These are phyloP conservation scores for Euphorbia pulcherrima DNA, from an alignment of 345 rosid genomes.

Conservation along the genomic window DNA sequence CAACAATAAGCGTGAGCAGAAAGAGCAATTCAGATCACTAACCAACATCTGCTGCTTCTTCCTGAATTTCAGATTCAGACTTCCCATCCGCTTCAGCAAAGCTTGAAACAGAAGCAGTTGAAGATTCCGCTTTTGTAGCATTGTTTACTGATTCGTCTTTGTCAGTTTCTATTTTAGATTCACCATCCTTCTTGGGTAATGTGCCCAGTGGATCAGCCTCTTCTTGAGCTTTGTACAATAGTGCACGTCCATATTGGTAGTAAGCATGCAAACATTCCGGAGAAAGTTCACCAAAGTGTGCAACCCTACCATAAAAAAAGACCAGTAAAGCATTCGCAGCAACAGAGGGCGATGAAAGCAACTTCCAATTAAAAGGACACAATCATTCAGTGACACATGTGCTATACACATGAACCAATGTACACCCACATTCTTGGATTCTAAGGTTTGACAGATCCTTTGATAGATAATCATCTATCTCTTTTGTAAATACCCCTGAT, in stretches of 20 bases:
- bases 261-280: constrained; percentile 62
- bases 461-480: not conserved
- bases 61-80: constrained; percentile 36
- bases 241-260: constrained; percentile 74
- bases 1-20: not conserved
- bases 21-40: constrained; percentile 14
- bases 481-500: not conserved
- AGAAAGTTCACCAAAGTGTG: constrained; percentile 68
- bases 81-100: constrained; percentile 44
- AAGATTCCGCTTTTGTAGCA: constrained; percentile 42
- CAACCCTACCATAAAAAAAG: constrained; percentile 44
- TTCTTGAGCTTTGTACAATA: constrained; percentile 82
- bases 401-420: not conserved
- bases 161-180: constrained; percentile 33
- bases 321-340: not conserved
- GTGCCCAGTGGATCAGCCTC: constrained; percentile 83
- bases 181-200: constrained; percentile 64
- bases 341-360: not conserved
- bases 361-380: not conserved
- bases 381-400: not conserved
- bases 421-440: not conserved
- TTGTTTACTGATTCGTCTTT: constrained; percentile 46
- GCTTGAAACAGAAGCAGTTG: constrained; percentile 47
- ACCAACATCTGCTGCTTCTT: constrained; percentile 44
- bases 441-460: not conserved